Conservation (phyloP, 371 early-diverging fungal genomes). For the Lichtheimia corymbifera region DNA sequence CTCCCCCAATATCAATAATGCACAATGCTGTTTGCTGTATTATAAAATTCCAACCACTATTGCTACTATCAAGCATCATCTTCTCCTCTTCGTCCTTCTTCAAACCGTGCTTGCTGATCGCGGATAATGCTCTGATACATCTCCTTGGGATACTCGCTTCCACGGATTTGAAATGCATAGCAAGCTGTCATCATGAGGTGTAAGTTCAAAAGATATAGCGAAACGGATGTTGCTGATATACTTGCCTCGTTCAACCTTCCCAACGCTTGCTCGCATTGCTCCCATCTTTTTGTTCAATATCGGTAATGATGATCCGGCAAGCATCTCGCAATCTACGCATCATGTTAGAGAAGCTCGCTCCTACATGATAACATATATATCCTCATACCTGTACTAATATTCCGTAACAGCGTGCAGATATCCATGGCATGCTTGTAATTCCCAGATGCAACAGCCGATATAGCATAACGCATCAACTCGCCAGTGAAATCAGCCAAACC, state of each 20-base stretch:
- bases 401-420: slow-evolving; percentile 50
- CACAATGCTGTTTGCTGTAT: no score
- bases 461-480: slow-evolving; percentile 70
- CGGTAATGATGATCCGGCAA: slow-evolving; percentile 30
- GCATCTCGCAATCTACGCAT: slow-evolving; percentile 31
- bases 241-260: slow-evolving; percentile 43
- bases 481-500: slow-evolving; percentile 75
- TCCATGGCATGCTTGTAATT: slow-evolving; percentile 45
- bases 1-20: no score
- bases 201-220: background rate
- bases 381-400: slow-evolving; percentile 36
- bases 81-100: slow-evolving; percentile 17
- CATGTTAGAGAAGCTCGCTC: background rate
- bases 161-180: slow-evolving; percentile 43
- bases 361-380: background rate
- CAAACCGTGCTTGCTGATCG: slow-evolving; percentile 32
- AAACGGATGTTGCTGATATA: background rate
- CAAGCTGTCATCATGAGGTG: slow-evolving; percentile 20
- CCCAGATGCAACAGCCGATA: slow-evolving; percentile 51
- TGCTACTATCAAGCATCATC: background rate
- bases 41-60: no score
- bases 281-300: slow-evolving; percentile 32
- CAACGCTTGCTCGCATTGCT: slow-evolving; percentile 30
- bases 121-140: slow-evolving; percentile 40
- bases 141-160: slow-evolving; percentile 45